These are phyloP conservation scores for Myrmaecium sp. DNA, from an alignment of 2,329 filamentous ascomycete species.

Conservation along the genomic window DNA sequence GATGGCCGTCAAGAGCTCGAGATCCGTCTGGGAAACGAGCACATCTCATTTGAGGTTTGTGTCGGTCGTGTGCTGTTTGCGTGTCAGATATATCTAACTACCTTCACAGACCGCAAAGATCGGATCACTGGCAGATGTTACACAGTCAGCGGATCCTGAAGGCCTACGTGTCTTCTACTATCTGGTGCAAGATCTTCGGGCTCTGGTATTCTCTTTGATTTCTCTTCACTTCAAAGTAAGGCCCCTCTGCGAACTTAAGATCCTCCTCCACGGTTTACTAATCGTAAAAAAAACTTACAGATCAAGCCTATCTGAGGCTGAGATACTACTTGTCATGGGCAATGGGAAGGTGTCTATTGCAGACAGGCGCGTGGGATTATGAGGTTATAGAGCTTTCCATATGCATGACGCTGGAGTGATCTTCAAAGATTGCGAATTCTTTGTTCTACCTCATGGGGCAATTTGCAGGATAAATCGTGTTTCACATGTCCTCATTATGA, in stretches of 20 bases:
- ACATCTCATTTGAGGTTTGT: conserved; percentile 84
- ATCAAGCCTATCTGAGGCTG: conserved; percentile 53
- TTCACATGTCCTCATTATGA: too few species aligned
- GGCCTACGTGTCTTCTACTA: conserved; percentile 97
- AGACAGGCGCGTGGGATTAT: too few species aligned
- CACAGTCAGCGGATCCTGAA: conserved; percentile 88
- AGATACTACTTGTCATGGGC: too few species aligned
- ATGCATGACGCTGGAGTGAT: too few species aligned
- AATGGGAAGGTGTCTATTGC: too few species aligned
- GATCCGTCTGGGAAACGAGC: conserved; percentile 81
- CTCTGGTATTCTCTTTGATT: conserved; percentile 89
- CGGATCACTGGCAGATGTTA: conserved; percentile 89
- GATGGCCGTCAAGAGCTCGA: conserved; percentile 94
- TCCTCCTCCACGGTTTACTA: neutral
- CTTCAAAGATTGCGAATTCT: too few species aligned
- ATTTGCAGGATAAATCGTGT: too few species aligned
- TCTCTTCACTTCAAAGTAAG: conserved; percentile 85
- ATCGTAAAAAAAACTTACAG: too few species aligned
- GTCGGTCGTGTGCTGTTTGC: neutral
- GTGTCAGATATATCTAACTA: neutral
- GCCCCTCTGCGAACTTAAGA: neutral
- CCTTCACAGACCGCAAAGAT: conserved; percentile 77
- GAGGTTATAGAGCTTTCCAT: too few species aligned
- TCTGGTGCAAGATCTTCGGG: conserved; percentile 91
- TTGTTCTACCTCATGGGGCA: too few species aligned